Evolutionary conservation across 768 basidiomycete species (phyloP).

Genomic region (Paxillus ammoniavirescens): DNA sequence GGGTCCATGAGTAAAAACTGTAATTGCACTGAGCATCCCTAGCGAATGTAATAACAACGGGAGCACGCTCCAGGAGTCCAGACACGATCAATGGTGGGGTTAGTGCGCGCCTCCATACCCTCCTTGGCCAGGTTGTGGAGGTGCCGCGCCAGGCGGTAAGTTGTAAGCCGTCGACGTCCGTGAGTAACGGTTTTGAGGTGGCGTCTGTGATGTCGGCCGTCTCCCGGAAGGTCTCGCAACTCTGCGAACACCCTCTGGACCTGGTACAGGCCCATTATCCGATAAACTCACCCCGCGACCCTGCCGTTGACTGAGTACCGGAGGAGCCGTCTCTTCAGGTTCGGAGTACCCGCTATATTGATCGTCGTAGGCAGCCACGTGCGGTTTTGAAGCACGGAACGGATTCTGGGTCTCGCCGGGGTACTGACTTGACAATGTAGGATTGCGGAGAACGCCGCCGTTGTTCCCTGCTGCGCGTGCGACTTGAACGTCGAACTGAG

Average conservation of each 20-base stretch:
- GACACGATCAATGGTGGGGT: background rate
- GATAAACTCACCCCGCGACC: constrained; percentile 72
- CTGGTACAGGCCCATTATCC: constrained; percentile 83
- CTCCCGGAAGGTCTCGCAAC: constrained; percentile 61
- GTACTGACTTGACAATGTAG: constrained; percentile 36
- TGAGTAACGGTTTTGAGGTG: constrained; percentile 69
- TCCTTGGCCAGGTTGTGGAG: constrained; percentile 43
- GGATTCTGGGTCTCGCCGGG: constrained; percentile 53
- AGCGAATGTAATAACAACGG: background rate
- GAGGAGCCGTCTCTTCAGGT: constrained; percentile 34
- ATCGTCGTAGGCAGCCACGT: constrained; percentile 40
- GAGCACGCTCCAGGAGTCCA: constrained; percentile 5
- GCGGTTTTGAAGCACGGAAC: constrained; percentile 51
- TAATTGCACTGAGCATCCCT: constrained; percentile 12
- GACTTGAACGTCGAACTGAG: constrained; percentile 42
- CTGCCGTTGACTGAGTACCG: constrained; percentile 13
- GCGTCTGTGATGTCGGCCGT: constrained; percentile 58
- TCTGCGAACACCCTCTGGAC: constrained; percentile 73
- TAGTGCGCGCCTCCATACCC: constrained; percentile 17
- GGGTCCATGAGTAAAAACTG: constrained; percentile 1
- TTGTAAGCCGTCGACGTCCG: constrained; percentile 49
- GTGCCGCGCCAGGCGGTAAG: constrained; percentile 76
- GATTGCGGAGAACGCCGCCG: constrained; percentile 40
- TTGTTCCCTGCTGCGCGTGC: constrained; percentile 36
- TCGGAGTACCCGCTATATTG: constrained; percentile 34